Percentiles rank a stretch among this genome's conserved stretches.
phyloP scores from a whole-genome alignment of 768 basidiomycete species.

The Arthromyces matolae region DNA sequence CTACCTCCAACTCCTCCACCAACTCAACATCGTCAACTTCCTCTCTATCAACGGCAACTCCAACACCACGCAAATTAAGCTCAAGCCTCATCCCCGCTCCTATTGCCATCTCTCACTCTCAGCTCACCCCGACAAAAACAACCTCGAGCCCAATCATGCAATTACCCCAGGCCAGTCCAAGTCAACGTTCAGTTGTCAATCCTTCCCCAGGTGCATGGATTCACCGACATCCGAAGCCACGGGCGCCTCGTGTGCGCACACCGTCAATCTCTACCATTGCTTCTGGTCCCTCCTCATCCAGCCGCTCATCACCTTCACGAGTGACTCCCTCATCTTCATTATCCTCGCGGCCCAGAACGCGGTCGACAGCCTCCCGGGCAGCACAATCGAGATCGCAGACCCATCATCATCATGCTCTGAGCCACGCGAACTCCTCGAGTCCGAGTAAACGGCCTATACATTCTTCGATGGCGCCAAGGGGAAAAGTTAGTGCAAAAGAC shows the following conservation, averaged over 20 bases:
- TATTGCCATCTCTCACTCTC: not conserved
- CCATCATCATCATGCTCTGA: conserved; percentile 25
- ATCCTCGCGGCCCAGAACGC: conserved; percentile 21
- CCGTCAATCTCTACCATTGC: conserved; percentile 8
- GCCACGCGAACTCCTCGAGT: conserved; percentile 18
- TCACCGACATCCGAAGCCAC: conserved; percentile 19
- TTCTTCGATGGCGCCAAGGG: conserved; percentile 3
- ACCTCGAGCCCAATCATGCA: conserved; percentile 1
- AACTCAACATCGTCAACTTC: not conserved
- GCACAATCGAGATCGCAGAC: conserved; percentile 24
- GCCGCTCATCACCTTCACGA: conserved; percentile 20
- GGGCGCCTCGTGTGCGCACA: conserved; percentile 9
- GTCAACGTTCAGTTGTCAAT: conserved; percentile 5
- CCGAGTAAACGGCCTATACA: conserved; percentile 5
- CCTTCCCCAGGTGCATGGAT: conserved; percentile 16
- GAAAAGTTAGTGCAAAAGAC: conserved; percentile 4
- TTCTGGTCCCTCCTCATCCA: conserved; percentile 19
- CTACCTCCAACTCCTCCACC: conserved; percentile 1
- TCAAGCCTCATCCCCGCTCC: conserved; percentile 11
- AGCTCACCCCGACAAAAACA: not conserved
- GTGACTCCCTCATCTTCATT: conserved; percentile 20
- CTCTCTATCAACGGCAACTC: conserved; percentile 1
- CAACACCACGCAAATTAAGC: conserved; percentile 4
- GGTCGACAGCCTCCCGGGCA: conserved; percentile 21
- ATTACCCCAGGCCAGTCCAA: conserved; percentile 10